Conservation (phyloP, 805 yeast species). For the Maudiozyma serrabonitensis region DNA sequence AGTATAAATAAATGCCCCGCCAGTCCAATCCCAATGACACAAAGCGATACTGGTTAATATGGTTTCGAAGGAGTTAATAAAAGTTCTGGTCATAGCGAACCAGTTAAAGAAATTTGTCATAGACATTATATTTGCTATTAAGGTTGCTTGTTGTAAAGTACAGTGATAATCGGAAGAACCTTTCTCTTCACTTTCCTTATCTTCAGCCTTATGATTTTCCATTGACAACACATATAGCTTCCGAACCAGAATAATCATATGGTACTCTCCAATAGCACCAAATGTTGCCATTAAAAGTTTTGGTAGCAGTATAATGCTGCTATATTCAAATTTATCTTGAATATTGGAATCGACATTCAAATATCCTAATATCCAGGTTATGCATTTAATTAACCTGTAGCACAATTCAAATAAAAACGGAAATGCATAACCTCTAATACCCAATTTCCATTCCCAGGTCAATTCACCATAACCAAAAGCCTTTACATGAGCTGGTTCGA, state of each 20-base stretch:
- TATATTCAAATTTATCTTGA: slow-evolving; percentile 23
- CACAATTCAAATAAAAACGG: slow-evolving; percentile 54
- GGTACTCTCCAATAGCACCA: slow-evolving; percentile 65
- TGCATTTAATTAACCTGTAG: slow-evolving; percentile 11
- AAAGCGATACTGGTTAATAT: slow-evolving; percentile 57
- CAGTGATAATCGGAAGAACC: not conserved
- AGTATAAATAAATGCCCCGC: slow-evolving; percentile 11
- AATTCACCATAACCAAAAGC: slow-evolving; percentile 72
- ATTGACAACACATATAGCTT: slow-evolving; percentile 16
- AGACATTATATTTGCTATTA: slow-evolving; percentile 16
- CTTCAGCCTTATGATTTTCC: slow-evolving; percentile 8
- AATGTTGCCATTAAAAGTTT: slow-evolving; percentile 58
- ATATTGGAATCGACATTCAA: not conserved
- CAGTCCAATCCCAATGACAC: slow-evolving; percentile 61
- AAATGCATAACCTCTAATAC: slow-evolving; percentile 67
- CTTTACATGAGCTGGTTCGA: slow-evolving; percentile 80
- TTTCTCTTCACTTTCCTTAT: slow-evolving; percentile 7
- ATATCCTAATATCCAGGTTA: not conserved
- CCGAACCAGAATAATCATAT: slow-evolving; percentile 40
- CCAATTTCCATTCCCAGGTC: slow-evolving; percentile 91
- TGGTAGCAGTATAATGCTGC: slow-evolving; percentile 43
- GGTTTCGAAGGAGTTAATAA: slow-evolving; percentile 77
- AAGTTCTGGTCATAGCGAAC: slow-evolving; percentile 71
- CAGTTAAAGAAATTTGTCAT: slow-evolving; percentile 52
- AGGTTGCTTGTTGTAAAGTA: slow-evolving; percentile 4